A percentile compares a stretch with the other conserved stretches of the same genome.
These are phyloP conservation scores for Tremella mesenterica DNA, from an alignment of 768 basidiomycete species.

Conservation along the genomic window DNA sequence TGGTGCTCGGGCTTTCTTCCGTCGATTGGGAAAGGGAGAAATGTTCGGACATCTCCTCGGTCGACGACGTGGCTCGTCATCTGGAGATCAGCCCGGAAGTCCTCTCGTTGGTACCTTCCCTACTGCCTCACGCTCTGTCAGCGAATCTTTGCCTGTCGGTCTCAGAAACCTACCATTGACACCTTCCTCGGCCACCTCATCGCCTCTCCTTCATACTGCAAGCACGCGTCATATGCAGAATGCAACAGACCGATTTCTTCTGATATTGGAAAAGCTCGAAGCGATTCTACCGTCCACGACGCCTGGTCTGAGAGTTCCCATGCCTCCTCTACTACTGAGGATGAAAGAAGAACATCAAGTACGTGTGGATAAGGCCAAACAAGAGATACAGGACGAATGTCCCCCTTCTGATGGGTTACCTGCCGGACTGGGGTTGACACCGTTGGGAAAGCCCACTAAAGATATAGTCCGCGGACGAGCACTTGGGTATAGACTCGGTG, in stretches of 20 bases:
- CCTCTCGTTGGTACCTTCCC: background rate
- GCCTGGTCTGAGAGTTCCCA: constrained; percentile 26
- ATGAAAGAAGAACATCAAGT: constrained; percentile 22
- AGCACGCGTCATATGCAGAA: background rate
- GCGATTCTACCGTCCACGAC: constrained; percentile 22
- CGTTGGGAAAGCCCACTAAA: background rate
- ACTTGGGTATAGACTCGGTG: constrained; percentile 26
- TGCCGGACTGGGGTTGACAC: background rate
- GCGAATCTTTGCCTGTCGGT: background rate
- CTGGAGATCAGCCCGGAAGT: too few species aligned
- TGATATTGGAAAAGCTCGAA: constrained; percentile 15
- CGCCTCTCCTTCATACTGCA: background rate
- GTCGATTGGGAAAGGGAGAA: constrained; percentile 19
- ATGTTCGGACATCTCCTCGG: constrained; percentile 18
- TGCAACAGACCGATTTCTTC: constrained; percentile 16
- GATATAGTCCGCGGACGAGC: constrained; percentile 18
- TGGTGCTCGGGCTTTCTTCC: constrained; percentile 20
- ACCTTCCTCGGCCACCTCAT: background rate
- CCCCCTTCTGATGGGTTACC: background rate
- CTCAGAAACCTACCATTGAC: background rate
- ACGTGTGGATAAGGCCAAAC: constrained; percentile 16
- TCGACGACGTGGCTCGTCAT: background rate
- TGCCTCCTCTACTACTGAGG: constrained; percentile 27
- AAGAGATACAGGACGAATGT: constrained; percentile 14
- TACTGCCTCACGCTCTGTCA: background rate